Conservation (phyloP, 2,329 filamentous ascomycete genomes). For the Botrytis galanthina region DNA sequence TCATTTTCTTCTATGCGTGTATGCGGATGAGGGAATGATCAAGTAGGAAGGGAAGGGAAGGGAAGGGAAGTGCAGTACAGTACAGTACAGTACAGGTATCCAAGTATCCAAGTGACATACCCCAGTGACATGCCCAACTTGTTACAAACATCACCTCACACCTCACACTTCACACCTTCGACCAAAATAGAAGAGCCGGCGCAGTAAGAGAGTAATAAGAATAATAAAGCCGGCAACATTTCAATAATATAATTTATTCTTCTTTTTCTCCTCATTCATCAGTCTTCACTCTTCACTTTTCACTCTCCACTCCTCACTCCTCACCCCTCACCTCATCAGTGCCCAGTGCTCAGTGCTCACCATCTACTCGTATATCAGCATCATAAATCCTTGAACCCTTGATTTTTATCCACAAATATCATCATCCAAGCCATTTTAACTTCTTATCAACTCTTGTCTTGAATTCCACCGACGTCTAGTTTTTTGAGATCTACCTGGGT, state of each 20-base stretch:
- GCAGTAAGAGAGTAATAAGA: neutral
- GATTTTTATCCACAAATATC: conserved; percentile 7
- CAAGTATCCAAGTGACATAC: neutral
- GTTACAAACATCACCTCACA: neutral
- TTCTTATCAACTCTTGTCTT: neutral
- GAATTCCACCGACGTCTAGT: neutral
- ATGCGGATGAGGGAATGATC: neutral
- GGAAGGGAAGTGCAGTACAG: too few species aligned
- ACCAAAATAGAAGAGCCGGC: neutral
- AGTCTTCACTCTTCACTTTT: neutral
- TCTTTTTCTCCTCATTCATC: neutral
- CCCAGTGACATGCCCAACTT: neutral
- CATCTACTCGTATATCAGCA: neutral
- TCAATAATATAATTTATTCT: neutral
- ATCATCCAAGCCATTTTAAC: neutral
- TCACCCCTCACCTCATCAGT: neutral
- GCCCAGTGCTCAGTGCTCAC: neutral
- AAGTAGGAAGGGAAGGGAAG: neutral
- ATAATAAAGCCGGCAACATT: neutral
- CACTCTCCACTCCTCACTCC: neutral
- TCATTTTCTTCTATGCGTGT: neutral
- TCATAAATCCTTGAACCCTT: conserved; percentile 6
- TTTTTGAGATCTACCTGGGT: neutral
- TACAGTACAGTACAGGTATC: neutral
- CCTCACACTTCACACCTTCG: neutral